Conservation (phyloP, 768 basidiomycete genomes). For the Suillus discolor region DNA sequence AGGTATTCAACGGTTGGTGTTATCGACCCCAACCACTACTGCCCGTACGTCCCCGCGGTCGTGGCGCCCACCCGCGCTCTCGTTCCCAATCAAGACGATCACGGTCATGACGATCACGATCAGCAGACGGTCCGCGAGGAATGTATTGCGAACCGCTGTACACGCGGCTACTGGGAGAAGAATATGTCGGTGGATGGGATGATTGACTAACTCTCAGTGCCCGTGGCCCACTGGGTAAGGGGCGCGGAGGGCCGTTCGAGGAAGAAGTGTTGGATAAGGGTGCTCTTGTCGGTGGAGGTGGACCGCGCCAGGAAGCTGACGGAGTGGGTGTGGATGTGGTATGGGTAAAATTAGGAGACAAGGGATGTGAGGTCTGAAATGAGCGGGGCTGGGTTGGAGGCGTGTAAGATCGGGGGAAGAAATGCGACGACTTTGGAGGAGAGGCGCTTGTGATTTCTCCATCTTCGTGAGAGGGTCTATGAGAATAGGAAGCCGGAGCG, state of each 20-base stretch:
- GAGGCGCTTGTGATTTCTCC: constrained; percentile 50
- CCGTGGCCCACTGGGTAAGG: constrained; percentile 42
- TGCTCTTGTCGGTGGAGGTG: constrained; percentile 34
- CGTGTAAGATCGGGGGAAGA: constrained; percentile 42
- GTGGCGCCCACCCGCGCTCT: constrained; percentile 36
- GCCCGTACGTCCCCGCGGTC: constrained; percentile 35
- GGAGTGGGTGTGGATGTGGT: constrained; percentile 21
- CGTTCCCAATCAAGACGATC: constrained; percentile 30
- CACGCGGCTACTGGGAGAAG: constrained; percentile 21
- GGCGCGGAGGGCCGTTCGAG: constrained; percentile 29
- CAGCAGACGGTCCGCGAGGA: constrained; percentile 55
- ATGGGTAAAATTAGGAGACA: constrained; percentile 27
- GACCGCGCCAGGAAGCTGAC: constrained; percentile 29
- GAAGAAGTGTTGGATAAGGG: constrained; percentile 25
- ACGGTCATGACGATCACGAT: constrained; percentile 50
- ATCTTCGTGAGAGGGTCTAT: constrained; percentile 49
- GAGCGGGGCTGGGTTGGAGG: constrained; percentile 53
- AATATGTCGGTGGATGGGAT: constrained; percentile 22
- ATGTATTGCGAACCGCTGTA: constrained; percentile 36
- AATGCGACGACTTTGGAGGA: constrained; percentile 32
- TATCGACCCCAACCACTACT: constrained; percentile 40
- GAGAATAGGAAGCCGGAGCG: constrained; percentile 15
- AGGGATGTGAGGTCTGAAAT: constrained; percentile 34
- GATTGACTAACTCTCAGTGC: constrained; percentile 36
- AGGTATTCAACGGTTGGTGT: neutral